Conservation (phyloP, 345 rosid species). For the Erucastrum elatum region DNA sequence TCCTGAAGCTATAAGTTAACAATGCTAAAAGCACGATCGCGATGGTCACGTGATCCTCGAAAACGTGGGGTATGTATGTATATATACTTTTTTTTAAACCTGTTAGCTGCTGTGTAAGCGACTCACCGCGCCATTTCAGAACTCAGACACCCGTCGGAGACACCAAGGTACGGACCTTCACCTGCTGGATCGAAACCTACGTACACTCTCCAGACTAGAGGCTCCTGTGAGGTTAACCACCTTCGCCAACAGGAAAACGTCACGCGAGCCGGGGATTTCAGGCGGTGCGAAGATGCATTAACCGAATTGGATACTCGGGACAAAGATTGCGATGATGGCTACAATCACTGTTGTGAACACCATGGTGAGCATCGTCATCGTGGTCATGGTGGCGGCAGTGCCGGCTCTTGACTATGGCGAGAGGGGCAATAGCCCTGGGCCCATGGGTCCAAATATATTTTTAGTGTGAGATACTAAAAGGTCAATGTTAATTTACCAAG, state of each 20-base stretch:
- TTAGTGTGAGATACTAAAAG: too few relatives aligned
- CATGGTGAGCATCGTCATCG: slow-evolving; percentile 25
- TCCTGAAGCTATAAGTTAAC: too few relatives aligned
- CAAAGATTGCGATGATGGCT: slow-evolving; percentile 28
- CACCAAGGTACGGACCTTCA: slow-evolving; percentile 64
- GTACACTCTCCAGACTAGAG: slow-evolving; percentile 51
- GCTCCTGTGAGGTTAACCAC: slow-evolving; percentile 41
- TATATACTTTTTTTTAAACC: slow-evolving; percentile 38
- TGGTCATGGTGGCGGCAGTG: slow-evolving; percentile 19
- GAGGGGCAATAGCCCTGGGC: too few relatives aligned
- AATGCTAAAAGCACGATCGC: not conserved
- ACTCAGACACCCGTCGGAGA: slow-evolving; percentile 70
- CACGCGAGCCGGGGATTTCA: slow-evolving; percentile 40
- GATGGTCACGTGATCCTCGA: not conserved
- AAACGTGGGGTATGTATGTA: not conserved
- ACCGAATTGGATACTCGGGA: slow-evolving; percentile 14
- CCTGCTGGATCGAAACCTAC: slow-evolving; percentile 58
- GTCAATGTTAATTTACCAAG: too few relatives aligned
- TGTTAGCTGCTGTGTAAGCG: slow-evolving; percentile 48
- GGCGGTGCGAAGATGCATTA: slow-evolving; percentile 40
- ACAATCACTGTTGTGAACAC: slow-evolving; percentile 9
- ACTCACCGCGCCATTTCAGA: slow-evolving; percentile 56
- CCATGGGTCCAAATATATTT: too few relatives aligned
- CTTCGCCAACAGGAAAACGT: slow-evolving; percentile 41
- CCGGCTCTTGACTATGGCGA: too few relatives aligned